Evolutionary conservation across 495 filamentous ascomycete species (phyloP), one percentile per base, ranked within the genome.

Genomic region (Usnea hakonensis): DNA sequence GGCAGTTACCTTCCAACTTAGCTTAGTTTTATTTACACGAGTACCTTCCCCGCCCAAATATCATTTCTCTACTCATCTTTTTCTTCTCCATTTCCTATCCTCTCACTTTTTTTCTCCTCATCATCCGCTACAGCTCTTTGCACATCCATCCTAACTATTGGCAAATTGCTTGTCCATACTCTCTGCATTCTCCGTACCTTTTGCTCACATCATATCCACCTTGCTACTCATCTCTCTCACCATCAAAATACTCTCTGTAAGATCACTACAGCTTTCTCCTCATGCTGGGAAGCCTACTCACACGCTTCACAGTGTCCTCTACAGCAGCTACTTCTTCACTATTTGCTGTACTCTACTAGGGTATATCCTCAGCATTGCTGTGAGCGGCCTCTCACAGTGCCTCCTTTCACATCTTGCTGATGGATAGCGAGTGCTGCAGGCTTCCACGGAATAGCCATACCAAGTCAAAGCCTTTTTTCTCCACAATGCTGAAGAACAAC

Each of bases 91-190:
- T 54, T 65, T 65, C 40, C 61, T 68, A 50, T 72, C 63, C 64
- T 72, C 68, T 65, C 66, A 71, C 73, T 68, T 66, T 63, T 65
- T 65, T 68, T 65, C n/a, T n/a, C 68, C 69, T 74, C 74, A 74
- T 77, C 76, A 71, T 70, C 74, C 71, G 64, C 75, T 72, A 67
- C 72, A 74, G 73, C 71, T 76, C 72, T 69, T 72, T 72, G 70
- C 70, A 76, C 71, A 76, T 76, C 77, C 46, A 79, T 70, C 76
- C 41, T 21, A 77, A 78, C 77, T 72, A 72, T 77, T 78, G 78
- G 55, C 74, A 79, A 79, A 71, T 78, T 79, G 75, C 76, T 80
- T 75, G 72, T 67, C 63, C 59, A 70, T 65, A 69, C 69, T 67
- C 69, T 74, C 77, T 66, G 67, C 63, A 72, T 75, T 81, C 77